Conservation (phyloP, 2,329 filamentous ascomycete species). For the Arthrobotrys sinensis region DNA sequence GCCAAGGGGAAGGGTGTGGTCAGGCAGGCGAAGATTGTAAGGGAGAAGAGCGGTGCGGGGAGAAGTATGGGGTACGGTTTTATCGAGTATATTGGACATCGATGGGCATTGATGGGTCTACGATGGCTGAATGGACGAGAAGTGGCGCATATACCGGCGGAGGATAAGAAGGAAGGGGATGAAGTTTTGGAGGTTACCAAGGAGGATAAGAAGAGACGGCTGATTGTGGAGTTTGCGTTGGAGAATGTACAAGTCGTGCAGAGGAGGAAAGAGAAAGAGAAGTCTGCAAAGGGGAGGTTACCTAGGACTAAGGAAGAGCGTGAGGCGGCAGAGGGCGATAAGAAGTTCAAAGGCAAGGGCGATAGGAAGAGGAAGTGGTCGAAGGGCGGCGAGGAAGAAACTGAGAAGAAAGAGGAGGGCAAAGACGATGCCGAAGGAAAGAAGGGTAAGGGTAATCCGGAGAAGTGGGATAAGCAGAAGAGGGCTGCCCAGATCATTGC, state of each 20-base stretch:
- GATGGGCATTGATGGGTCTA: constrained; percentile 93
- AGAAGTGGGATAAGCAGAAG: constrained; percentile 62
- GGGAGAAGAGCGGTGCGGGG: constrained; percentile 87
- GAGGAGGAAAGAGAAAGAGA: constrained; percentile 78
- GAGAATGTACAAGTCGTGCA: constrained; percentile 97
- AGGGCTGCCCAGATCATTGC: constrained; percentile 63
- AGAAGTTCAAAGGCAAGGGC: constrained; percentile 26
- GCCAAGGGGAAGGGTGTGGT: constrained; percentile 88
- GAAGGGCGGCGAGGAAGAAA: constrained; percentile 63
- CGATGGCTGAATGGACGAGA: constrained; percentile 90
- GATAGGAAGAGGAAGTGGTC: constrained; percentile 62
- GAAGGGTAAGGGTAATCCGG: constrained; percentile 53
- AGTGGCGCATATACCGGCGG: constrained; percentile 69
- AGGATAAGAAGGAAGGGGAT: constrained; percentile 69
- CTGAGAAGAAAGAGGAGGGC: constrained; percentile 64
- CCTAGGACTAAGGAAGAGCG: constrained; percentile 56
- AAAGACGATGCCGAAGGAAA: constrained; percentile 60
- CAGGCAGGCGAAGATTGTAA: constrained; percentile 93
- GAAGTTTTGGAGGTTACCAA: constrained; percentile 65
- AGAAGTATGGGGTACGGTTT: constrained; percentile 95
- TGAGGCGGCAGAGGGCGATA: constrained; percentile 33
- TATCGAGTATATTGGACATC: constrained; percentile 94
- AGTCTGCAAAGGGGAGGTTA: constrained; percentile 68
- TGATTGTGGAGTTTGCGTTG: constrained; percentile 97
- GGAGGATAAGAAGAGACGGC: constrained; percentile 84